Conservation (phyloP, 768 basidiomycete genomes). For the Tulasnella sp. region DNA sequence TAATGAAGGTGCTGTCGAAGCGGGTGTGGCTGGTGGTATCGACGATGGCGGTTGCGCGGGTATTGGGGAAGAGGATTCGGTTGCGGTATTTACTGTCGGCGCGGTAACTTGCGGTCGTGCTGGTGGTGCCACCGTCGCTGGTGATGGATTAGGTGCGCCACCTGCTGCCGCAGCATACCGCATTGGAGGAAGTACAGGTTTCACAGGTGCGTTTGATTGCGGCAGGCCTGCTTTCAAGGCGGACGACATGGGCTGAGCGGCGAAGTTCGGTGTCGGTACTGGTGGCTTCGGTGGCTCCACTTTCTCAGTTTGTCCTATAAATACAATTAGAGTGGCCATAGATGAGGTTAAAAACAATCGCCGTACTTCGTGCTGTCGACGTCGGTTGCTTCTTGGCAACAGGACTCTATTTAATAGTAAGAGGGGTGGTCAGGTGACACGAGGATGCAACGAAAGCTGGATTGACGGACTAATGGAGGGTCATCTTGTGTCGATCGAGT, state of each 20-base stretch:
- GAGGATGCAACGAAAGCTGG: not conserved
- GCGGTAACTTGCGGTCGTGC: constrained; percentile 38
- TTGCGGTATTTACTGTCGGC: constrained; percentile 30
- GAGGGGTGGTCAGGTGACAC: not conserved
- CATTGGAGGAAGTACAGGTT: constrained; percentile 65
- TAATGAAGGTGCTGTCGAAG: constrained; percentile 42
- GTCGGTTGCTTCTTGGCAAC: constrained; percentile 38
- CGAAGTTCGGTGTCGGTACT: constrained; percentile 74
- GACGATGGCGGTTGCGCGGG: constrained; percentile 43
- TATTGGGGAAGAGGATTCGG: constrained; percentile 35
- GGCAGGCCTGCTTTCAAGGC: constrained; percentile 74
- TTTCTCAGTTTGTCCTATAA: constrained; percentile 19
- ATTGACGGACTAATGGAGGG: constrained; percentile 16
- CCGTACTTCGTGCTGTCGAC: constrained; percentile 67
- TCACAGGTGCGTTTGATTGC: constrained; percentile 44
- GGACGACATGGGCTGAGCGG: constrained; percentile 67
- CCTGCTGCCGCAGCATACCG: constrained; percentile 92
- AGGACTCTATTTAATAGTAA: constrained; percentile 23
- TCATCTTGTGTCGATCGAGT: constrained; percentile 52
- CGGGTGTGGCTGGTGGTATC: constrained; percentile 39
- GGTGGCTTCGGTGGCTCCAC: constrained; percentile 54
- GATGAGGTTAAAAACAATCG: not conserved
- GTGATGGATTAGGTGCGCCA: constrained; percentile 45
- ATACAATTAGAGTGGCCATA: constrained; percentile 4
- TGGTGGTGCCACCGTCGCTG: constrained; percentile 33